These are phyloP conservation scores for Maudiozyma serrabonitensis DNA, from an alignment of 805 yeast species.

Conservation along the genomic window DNA sequence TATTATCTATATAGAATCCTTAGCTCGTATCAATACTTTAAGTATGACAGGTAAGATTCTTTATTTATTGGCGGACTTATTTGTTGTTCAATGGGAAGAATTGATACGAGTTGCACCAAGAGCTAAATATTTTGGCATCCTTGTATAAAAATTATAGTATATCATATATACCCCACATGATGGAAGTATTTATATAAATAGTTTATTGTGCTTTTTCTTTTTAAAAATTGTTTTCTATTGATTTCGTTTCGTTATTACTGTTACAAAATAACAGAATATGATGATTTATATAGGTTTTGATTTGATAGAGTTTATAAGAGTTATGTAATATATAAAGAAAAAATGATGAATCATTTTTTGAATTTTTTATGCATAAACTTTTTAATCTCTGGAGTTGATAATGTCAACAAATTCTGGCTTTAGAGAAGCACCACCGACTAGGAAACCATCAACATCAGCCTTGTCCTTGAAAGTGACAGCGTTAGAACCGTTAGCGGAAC, in stretches of 20 bases:
- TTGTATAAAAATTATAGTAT: slow-evolving; percentile 38
- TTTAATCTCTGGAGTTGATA: slow-evolving; percentile 77
- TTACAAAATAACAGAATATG: background rate
- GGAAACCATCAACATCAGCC: slow-evolving; percentile 93
- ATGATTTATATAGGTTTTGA: background rate
- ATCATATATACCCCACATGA: background rate
- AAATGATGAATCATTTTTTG: no score
- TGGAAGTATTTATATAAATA: background rate
- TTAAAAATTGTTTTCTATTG: no score
- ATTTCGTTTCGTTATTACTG: background rate
- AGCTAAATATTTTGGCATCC: slow-evolving; percentile 68
- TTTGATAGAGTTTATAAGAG: background rate
- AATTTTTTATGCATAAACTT: background rate
- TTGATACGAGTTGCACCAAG: slow-evolving; percentile 43
- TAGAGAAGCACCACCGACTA: slow-evolving; percentile 98
- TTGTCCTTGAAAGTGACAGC: slow-evolving; percentile 84
- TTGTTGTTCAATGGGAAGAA: slow-evolving; percentile 83
- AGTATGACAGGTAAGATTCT: slow-evolving; percentile 71
- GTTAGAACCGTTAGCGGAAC: slow-evolving; percentile 94
- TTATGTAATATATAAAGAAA: background rate
- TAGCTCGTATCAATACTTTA: slow-evolving; percentile 31
- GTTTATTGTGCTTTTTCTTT: no score
- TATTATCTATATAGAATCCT: slow-evolving; percentile 48
- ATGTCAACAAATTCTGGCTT: slow-evolving; percentile 97
- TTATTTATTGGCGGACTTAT: slow-evolving; percentile 62